A percentile compares a stretch with the other conserved stretches of the same genome.
Evolutionary conservation across 768 basidiomycete species (phyloP).

Genomic region (Trametopsis cervina): DNA sequence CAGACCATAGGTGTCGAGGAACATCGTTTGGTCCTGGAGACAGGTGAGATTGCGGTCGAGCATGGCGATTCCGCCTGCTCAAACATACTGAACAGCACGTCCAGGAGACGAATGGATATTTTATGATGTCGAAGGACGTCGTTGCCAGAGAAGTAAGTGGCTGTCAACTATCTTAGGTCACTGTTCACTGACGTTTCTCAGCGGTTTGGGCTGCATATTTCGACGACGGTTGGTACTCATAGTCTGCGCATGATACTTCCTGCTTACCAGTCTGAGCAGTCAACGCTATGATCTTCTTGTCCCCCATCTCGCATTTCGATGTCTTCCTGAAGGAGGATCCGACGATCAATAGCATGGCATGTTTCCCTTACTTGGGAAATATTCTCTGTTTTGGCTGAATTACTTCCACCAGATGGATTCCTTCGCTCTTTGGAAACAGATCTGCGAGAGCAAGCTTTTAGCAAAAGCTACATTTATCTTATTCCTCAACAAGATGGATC

Average conservation of each 20-base stretch:
- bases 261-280: constrained; percentile 28
- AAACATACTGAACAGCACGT: background rate
- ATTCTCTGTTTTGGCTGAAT: background rate
- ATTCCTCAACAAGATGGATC: constrained; percentile 58
- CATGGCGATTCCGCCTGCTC: background rate
- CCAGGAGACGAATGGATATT: constrained; percentile 47
- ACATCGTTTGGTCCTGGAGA: constrained; percentile 47
- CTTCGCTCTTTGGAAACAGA: constrained; percentile 49
- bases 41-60: constrained; percentile 19
- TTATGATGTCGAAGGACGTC: constrained; percentile 61
- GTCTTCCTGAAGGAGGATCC: constrained; percentile 55
- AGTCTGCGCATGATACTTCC: background rate
- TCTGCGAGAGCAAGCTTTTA: constrained; percentile 53
- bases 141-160: constrained; percentile 48
- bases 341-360: constrained; percentile 51
- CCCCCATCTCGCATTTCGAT: constrained; percentile 59
- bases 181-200: constrained; percentile 15
- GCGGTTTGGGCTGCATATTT: constrained; percentile 68
- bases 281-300: constrained; percentile 60
- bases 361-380: background rate
- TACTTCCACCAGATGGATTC: constrained; percentile 40
- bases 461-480: constrained; percentile 47
- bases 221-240: constrained; percentile 43
- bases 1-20: constrained; percentile 62
- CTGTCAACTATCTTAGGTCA: no score